A percentile compares a stretch with the other conserved stretches of the same genome.
Evolutionary conservation across 2,329 filamentous ascomycete species (phyloP).

Genomic region (Aspergillus ibericus): DNA sequence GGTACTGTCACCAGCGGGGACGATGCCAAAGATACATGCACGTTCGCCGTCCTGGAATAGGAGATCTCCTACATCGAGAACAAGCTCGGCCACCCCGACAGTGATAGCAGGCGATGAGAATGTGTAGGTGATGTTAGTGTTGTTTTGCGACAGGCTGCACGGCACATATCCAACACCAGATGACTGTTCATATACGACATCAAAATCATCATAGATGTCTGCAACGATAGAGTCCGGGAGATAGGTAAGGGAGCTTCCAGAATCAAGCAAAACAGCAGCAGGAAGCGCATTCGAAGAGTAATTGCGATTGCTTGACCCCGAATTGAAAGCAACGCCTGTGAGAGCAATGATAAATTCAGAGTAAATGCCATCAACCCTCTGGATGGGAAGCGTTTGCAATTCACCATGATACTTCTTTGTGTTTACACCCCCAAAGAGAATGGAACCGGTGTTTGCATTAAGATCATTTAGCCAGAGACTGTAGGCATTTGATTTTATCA

Average conservation of each 20-base stretch:
- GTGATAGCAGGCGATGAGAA: slow-evolving; percentile 58
- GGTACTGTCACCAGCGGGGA: slow-evolving; percentile 48
- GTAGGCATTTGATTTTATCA: slow-evolving; percentile 67
- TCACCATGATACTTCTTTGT: slow-evolving; percentile 62
- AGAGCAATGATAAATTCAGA: slow-evolving; percentile 69
- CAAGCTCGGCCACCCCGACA: slow-evolving; percentile 57
- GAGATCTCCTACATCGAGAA: slow-evolving; percentile 51
- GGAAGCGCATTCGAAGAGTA: slow-evolving; percentile 42
- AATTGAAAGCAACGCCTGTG: slow-evolving; percentile 54
- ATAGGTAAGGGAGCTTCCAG: slow-evolving; percentile 42
- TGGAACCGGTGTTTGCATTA: slow-evolving; percentile 62
- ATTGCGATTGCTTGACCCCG: slow-evolving; percentile 18
- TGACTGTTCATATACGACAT: slow-evolving; percentile 59
- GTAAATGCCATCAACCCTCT: slow-evolving; percentile 53
- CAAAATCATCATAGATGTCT: slow-evolving; percentile 58
- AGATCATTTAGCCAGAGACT: slow-evolving; percentile 76
- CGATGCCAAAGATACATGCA: slow-evolving; percentile 52
- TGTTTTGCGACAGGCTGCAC: slow-evolving; percentile 52
- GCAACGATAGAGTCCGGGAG: slow-evolving; percentile 36
- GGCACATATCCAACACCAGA: slow-evolving; percentile 56
- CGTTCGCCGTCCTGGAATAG: slow-evolving; percentile 35
- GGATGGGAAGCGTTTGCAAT: slow-evolving; percentile 67
- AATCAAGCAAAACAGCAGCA: slow-evolving; percentile 43
- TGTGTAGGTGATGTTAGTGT: slow-evolving; percentile 56
- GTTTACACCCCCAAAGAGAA: slow-evolving; percentile 76